Conservation (phyloP, 73 alveolate genomes). For the Urostyla sp. region DNA sequence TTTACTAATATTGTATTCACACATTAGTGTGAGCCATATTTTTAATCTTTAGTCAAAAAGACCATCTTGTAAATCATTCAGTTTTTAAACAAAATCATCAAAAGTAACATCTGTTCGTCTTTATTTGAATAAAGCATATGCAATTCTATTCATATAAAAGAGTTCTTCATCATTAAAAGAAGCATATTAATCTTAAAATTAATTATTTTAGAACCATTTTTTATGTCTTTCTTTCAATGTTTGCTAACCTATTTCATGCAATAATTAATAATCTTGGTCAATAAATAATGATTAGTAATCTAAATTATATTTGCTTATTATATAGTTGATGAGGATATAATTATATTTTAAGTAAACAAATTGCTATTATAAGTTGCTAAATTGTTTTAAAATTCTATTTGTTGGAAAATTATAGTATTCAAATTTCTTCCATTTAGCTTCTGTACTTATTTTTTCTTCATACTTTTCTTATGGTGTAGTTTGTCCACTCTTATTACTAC, state of each 20-base stretch:
- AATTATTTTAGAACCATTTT: background rate
- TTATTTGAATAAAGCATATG: conserved; percentile 37
- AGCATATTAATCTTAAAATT: background rate
- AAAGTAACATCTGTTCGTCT: background rate
- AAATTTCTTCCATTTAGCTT: conserved; percentile 59
- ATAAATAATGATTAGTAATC: conserved; percentile 27
- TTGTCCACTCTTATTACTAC: background rate
- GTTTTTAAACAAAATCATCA: background rate
- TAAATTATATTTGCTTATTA: conserved; percentile 7
- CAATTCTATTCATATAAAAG: conserved; percentile 47
- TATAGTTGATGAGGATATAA: conserved; percentile 17
- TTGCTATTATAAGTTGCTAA: background rate
- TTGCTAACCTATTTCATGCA: background rate
- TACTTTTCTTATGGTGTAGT: background rate
- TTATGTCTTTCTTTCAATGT: background rate
- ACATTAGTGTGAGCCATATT: conserved; percentile 17
- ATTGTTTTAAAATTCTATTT: conserved; percentile 13
- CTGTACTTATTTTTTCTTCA: no score
- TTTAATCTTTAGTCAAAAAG: background rate
- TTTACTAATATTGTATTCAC: no score
- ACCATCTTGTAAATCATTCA: background rate
- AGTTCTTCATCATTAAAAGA: conserved; percentile 58
- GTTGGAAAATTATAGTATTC: conserved; percentile 52
- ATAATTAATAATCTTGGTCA: conserved; percentile 42
- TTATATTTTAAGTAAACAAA: conserved; percentile 22